Percentiles rank a stretch among this genome's conserved stretches.
Evolutionary conservation across 2,329 filamentous ascomycete genomes (phyloP).

Genomic region (Stylonectria norvegica): DNA sequence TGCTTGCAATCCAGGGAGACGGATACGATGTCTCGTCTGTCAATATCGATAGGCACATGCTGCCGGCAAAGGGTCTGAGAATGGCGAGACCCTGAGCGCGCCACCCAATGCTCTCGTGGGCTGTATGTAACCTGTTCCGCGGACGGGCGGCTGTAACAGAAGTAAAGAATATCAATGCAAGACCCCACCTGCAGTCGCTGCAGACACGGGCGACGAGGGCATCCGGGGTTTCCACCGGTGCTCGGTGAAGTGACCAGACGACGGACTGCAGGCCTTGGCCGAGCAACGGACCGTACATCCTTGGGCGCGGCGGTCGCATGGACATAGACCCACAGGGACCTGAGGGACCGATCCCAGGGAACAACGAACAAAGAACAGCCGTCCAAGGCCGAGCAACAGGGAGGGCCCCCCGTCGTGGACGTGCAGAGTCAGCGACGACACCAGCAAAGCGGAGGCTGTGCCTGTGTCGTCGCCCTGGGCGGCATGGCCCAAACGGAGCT

Average conservation of each 20-base stretch:
- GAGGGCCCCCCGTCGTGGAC: conserved; percentile 14
- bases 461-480: conserved; percentile 10
- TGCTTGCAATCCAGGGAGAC: conserved; percentile 15
- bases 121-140: no score
- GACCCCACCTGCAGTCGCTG: background rate
- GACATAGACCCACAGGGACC: no score
- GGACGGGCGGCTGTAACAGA: background rate
- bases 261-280: background rate
- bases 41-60: conserved; percentile 21
- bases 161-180: background rate
- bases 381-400: conserved; percentile 12
- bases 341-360: no score
- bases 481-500: conserved; percentile 13
- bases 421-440: conserved; percentile 25
- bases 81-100: conserved; percentile 8
- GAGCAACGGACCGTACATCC: background rate
- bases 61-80: conserved; percentile 4
- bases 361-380: background rate
- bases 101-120: background rate
- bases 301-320: no score
- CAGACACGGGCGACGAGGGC: background rate
- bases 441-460: conserved; percentile 27
- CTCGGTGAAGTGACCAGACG: background rate
- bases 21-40: conserved; percentile 16
- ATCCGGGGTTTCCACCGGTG: background rate